Base-by-base conservation (phyloP, 805 yeast species). In the Candida jianshihensis region DNA sequence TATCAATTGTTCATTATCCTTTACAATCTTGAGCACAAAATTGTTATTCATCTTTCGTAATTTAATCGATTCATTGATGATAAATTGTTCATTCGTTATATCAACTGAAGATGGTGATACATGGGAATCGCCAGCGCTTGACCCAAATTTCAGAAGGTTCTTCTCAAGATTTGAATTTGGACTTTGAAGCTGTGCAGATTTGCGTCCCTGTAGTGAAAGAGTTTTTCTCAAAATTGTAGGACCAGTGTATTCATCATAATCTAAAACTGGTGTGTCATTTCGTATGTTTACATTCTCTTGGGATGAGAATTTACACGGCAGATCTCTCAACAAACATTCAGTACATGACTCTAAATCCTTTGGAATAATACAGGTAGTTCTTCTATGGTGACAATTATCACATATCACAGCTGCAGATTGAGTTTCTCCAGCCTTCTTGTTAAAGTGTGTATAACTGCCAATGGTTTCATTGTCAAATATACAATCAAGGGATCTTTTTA, bases 401-500 rank as follows among this genome's bases (percentile, higher is more conserved):
- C 46, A 37, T 11, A 28, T 24, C 8, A 21, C 16, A 6, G 26
- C 34, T 16, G 14, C 20, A 5, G 4, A 19, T 10, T 17, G 24
- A 8, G 5, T n/a, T 13, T 17, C 21, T 16, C 27, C 14, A 11
- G 14, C 11, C 14, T n/a, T 25, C 13, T 25, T 13, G 14, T 11
- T 25, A 9, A 13, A 15, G 31, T 6, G n/a, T n/a, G n/a, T n/a
- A n/a, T n/a, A n/a, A 10, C 15, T 11, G n/a, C 9, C 25, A 19
- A 14, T 12, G 19, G 12, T 14, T 30, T 37, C 38, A 8, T 6
- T 15, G 13, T 53, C 52, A 34, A 46, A 52, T n/a, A 53, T 42
- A 35, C 65, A 60, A 2, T 45, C 51, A 33, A 56, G 49, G 8
- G 42, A 36, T 35, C 61, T 56, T 15, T 55, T 51, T 4, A 46